Conservation (phyloP, 2,329 filamentous ascomycete genomes). For the Fusarium sp. region DNA sequence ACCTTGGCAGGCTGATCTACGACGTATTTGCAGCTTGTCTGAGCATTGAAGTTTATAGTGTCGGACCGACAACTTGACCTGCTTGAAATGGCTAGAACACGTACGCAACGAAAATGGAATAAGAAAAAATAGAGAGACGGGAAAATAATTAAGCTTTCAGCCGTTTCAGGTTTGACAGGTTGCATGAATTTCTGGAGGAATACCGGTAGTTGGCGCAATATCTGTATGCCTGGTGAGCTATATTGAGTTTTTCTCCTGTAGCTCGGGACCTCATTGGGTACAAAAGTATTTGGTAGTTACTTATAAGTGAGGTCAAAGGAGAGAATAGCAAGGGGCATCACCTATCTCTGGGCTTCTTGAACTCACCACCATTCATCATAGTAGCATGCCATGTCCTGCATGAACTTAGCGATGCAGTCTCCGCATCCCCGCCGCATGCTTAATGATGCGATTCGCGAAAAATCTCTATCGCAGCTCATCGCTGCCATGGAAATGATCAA, state of each 20-base stretch:
- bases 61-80: neutral
- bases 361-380: neutral
- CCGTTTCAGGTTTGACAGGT: neutral
- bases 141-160: neutral
- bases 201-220: no score
- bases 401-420: neutral
- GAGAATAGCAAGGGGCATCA: neutral
- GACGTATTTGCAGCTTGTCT: neutral
- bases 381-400: no score
- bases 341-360: neutral
- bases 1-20: neutral
- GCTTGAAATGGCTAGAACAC: neutral
- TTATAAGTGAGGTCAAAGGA: neutral
- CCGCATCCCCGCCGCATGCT: neutral
- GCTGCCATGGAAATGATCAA: neutral
- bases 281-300: neutral
- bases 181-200: neutral
- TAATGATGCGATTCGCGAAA: neutral
- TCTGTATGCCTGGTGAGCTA: neutral
- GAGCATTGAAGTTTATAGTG: neutral
- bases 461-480: neutral
- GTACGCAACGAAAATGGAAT: neutral
- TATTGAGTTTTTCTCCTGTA: neutral
- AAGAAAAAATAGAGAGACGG: neutral
- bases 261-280: neutral